phyloP scores from a whole-genome alignment of 805 yeast species.

The Nakazawaea sp. region DNA sequence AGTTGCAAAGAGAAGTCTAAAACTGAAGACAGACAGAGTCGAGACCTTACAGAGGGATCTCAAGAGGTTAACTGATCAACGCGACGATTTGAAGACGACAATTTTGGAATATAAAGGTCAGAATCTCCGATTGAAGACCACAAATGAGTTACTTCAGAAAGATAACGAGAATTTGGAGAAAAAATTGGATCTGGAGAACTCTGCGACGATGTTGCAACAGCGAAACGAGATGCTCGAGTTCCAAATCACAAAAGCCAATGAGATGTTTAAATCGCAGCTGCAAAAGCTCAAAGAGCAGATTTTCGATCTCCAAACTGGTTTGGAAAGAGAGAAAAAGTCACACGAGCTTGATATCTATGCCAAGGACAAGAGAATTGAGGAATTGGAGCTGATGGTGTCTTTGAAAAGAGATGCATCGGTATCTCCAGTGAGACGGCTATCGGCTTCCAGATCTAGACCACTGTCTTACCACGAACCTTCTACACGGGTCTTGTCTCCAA shows the following conservation, averaged over 20 bases:
- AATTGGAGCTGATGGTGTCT: slow-evolving; percentile 18
- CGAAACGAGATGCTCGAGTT: slow-evolving; percentile 10
- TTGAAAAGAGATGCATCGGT: not conserved
- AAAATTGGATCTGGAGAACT: not conserved
- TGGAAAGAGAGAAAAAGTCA: slow-evolving; percentile 22
- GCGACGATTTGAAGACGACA: slow-evolving; percentile 12
- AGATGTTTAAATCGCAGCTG: slow-evolving; percentile 8
- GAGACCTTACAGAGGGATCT: slow-evolving; percentile 13
- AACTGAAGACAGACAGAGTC: slow-evolving; percentile 14
- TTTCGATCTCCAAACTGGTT: slow-evolving; percentile 12
- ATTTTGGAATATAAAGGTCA: slow-evolving; percentile 10
- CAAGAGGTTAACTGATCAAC: slow-evolving; percentile 18
- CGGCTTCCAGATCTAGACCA: slow-evolving; percentile 1
- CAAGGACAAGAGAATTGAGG: slow-evolving; percentile 20
- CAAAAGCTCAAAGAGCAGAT: slow-evolving; percentile 11
- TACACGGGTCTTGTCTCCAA: slow-evolving; percentile 3
- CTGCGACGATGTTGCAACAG: not conserved
- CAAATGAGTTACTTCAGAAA: slow-evolving; percentile 2
- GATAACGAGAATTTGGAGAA: not conserved
- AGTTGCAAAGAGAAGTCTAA: slow-evolving; percentile 18
- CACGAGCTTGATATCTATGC: slow-evolving; percentile 17
- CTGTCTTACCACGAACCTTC: slow-evolving; percentile 7
- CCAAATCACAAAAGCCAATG: slow-evolving; percentile 8
- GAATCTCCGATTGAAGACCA: slow-evolving; percentile 7
- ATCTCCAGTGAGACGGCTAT: not conserved